Evolutionary conservation across 2,329 filamentous ascomycete genomes (phyloP).

Genomic region (Nemania abortiva): DNA sequence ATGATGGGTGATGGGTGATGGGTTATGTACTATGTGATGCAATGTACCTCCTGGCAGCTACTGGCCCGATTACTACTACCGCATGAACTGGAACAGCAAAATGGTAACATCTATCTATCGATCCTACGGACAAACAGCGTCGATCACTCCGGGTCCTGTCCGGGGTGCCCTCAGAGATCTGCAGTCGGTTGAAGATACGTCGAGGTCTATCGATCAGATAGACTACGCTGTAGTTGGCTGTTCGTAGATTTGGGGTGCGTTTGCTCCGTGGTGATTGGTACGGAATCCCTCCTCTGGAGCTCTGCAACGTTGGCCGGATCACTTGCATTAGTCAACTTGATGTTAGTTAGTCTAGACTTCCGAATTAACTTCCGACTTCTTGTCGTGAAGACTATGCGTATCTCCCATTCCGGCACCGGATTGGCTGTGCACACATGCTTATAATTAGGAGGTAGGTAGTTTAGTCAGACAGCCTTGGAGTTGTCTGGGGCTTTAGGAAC

Average conservation of each 20-base stretch:
- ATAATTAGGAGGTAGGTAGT: background rate
- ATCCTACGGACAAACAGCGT: conserved; percentile 1
- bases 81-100: conserved; percentile 16
- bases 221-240: background rate
- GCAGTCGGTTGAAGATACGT: conserved; percentile 9
- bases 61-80: background rate
- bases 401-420: background rate
- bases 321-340: conserved; percentile 11
- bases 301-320: background rate
- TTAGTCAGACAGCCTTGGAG: background rate
- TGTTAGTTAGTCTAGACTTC: conserved; percentile 12
- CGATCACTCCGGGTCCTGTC: conserved; percentile 20
- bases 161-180: conserved; percentile 13
- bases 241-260: conserved; percentile 12
- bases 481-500: too few relatives aligned
- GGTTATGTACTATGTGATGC: background rate
- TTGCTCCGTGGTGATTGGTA: background rate
- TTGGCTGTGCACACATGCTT: background rate
- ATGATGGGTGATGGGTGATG: too few relatives aligned
- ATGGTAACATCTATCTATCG: conserved; percentile 11
- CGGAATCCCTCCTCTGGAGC: background rate
- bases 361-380: conserved; percentile 10
- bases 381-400: conserved; percentile 1
- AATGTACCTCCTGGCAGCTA: background rate
- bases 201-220: conserved; percentile 3